Conservation (phyloP, 2,329 filamentous ascomycete genomes). For the Sporothrix dimorphospora region DNA sequence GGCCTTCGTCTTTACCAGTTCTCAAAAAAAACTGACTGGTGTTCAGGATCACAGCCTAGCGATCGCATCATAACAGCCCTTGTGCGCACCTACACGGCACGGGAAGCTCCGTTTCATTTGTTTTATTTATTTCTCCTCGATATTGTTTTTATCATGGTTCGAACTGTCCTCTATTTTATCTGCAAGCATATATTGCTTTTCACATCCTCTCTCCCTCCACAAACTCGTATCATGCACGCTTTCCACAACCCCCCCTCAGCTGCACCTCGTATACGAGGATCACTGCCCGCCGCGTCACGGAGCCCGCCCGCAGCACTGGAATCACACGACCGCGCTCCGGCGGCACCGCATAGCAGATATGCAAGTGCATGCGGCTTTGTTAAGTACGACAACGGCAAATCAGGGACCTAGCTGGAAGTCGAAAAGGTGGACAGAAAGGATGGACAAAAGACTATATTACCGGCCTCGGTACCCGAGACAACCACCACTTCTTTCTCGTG, state of each 20-base stretch:
- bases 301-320: constrained; percentile 12
- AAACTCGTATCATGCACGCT: constrained; percentile 21
- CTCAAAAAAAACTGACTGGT: background rate
- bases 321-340: constrained; percentile 4
- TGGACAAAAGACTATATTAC: background rate
- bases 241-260: background rate
- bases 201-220: background rate
- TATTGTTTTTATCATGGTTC: background rate
- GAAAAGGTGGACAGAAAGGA: background rate
- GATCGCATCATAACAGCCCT: background rate
- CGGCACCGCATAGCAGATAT: background rate
- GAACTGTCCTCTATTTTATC: background rate
- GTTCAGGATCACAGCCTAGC: background rate
- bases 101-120: background rate
- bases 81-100: background rate
- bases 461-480: constrained; percentile 2
- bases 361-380: background rate
- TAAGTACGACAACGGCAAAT: background rate
- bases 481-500: background rate
- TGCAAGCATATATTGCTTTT: background rate
- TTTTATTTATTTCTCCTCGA: too few relatives aligned
- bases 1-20: background rate
- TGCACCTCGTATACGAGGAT: constrained; percentile 22
- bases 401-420: background rate
- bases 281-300: background rate